Conservation (phyloP, 1,284 basidiomycete genomes). For the Cerioporus squamosus region DNA sequence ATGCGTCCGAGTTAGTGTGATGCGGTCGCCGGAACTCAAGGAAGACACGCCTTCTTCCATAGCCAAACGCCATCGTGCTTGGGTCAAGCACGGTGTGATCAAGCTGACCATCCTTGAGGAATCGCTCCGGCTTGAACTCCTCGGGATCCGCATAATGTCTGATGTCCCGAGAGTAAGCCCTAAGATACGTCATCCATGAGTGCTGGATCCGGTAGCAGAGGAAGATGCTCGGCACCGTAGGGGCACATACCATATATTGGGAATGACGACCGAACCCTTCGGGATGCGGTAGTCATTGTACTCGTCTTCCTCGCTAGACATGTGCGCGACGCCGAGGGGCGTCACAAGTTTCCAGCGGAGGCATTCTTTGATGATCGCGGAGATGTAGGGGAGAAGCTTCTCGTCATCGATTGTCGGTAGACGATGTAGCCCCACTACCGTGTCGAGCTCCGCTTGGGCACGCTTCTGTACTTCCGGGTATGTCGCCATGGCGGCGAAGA, state of each 20-base stretch:
- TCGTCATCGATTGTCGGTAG: conserved; percentile 36
- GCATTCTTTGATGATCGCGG: conserved; percentile 34
- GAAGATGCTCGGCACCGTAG: too few species aligned
- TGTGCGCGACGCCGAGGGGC: conserved; percentile 18
- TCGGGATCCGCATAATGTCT: conserved; percentile 4
- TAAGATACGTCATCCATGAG: background rate
- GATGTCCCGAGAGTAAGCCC: background rate
- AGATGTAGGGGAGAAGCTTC: conserved; percentile 34
- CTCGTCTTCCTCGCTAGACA: conserved; percentile 18
- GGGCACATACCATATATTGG: conserved; percentile 24
- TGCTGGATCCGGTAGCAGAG: too few species aligned
- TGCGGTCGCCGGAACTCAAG: too few species aligned
- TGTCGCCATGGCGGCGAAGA: conserved; percentile 22
- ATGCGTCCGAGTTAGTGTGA: background rate
- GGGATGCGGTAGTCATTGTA: conserved; percentile 22
- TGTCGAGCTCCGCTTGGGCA: conserved; percentile 37
- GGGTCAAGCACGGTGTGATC: background rate
- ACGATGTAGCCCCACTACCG: conserved; percentile 30
- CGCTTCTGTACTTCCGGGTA: conserved; percentile 29
- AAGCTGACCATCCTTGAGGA: background rate
- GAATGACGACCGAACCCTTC: conserved; percentile 16
- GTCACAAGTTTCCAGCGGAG: conserved; percentile 19
- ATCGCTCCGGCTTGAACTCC: conserved; percentile 7
- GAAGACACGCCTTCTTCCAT: conserved; percentile 8
- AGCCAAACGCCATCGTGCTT: background rate